Evolutionary conservation across 176 grass and related monocot species (phyloP).

Genomic region (Leersia perrieri): DNA sequence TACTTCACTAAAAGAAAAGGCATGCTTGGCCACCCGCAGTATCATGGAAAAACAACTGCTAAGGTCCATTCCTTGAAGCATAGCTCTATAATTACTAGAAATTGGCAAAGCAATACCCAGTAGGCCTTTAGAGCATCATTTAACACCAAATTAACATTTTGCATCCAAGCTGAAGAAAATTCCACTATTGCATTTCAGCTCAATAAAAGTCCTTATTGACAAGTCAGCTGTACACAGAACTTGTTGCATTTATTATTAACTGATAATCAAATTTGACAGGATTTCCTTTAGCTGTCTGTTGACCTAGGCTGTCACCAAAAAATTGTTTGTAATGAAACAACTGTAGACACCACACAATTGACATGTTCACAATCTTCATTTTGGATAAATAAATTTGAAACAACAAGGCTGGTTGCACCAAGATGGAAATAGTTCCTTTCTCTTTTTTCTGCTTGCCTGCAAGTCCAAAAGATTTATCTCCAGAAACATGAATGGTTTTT

Average conservation of each 20-base stretch:
- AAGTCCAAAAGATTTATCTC: not conserved
- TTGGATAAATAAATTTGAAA: not conserved
- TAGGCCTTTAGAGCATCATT: not conserved
- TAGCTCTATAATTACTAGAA: not conserved
- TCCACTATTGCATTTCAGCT: not conserved
- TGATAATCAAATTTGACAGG: not conserved
- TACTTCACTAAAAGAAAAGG: not conserved
- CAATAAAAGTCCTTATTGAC: not conserved
- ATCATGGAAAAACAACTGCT: not conserved
- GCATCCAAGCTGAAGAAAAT: not conserved
- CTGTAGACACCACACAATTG: not conserved
- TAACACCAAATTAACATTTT: not conserved
- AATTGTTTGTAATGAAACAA: slow-evolving; percentile 29
- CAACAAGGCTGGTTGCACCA: not conserved
- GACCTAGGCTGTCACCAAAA: not conserved
- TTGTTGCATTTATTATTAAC: not conserved
- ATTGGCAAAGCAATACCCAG: not conserved
- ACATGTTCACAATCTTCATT: not conserved
- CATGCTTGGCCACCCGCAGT: slow-evolving; percentile 6
- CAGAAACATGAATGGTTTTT: not conserved
- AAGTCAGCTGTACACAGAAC: not conserved
- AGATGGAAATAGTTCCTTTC: slow-evolving; percentile 3
- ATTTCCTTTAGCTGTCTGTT: slow-evolving; percentile 11
- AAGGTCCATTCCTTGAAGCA: not conserved
- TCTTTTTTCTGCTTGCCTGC: not conserved